phyloP scores from a whole-genome alignment of 306 rosid species.

The Abrus precatorius region DNA sequence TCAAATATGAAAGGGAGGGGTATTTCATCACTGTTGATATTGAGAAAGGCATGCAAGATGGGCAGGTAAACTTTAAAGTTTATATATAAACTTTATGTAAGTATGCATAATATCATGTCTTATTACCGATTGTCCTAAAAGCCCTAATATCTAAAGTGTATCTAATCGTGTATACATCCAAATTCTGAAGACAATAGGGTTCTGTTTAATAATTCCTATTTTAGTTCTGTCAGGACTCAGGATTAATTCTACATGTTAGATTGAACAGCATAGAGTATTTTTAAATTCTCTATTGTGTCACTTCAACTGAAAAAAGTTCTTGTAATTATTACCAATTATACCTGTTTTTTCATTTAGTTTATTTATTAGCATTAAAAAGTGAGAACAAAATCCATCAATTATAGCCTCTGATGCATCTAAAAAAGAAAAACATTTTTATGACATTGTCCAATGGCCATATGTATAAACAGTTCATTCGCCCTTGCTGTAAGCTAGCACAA shows the following conservation, averaged over 20 bases:
- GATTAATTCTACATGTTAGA: neutral
- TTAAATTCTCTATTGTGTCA: constrained; percentile 1
- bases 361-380: constrained; percentile 9
- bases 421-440: neutral
- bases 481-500: too few species aligned
- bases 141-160: neutral
- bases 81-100: constrained; percentile 29
- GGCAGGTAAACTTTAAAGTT: constrained; percentile 75
- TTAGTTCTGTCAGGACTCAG: constrained; percentile 19
- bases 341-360: constrained; percentile 9
- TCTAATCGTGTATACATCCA: constrained; percentile 4
- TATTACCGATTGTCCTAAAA: constrained; percentile 1
- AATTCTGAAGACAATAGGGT: constrained; percentile 15
- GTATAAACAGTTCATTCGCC: neutral
- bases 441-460: neutral
- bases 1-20: constrained; percentile 93
- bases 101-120: neutral
- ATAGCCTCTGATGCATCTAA: neutral
- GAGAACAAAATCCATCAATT: neutral
- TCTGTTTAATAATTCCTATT: constrained; percentile 24
- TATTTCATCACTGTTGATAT: constrained; percentile 91
- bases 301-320: constrained; percentile 24
- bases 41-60: constrained; percentile 99
- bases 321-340: neutral
- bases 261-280: neutral